A percentile compares a stretch with the other conserved stretches of the same genome.
phyloP scores from a whole-genome alignment of 148 eudicot genomes.

The Silene uniflora region DNA sequence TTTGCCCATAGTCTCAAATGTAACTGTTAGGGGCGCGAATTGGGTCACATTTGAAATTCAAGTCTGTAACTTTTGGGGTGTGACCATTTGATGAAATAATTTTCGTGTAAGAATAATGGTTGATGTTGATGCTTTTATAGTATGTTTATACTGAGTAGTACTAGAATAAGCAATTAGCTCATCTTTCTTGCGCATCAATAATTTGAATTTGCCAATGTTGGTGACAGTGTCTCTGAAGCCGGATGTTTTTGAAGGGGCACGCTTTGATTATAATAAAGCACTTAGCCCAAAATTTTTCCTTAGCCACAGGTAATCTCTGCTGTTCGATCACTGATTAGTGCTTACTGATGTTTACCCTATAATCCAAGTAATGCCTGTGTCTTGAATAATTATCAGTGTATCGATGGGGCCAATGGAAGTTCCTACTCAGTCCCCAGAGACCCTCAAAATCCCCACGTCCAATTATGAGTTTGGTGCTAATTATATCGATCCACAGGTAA shows the following conservation, averaged over 20 bases:
- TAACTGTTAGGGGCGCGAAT: too few species aligned
- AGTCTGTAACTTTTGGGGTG: background rate
- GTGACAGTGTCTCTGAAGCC: constrained; percentile 95
- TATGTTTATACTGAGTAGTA: background rate
- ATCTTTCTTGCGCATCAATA: background rate
- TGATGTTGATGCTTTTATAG: background rate
- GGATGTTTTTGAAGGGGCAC: constrained; percentile 91
- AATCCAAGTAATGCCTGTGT: constrained; percentile 2
- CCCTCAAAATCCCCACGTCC: constrained; percentile 87
- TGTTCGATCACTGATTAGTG: constrained; percentile 1
- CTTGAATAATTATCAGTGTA: constrained; percentile 44
- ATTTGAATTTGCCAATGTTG: constrained; percentile 15
- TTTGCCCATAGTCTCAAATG: too few species aligned
- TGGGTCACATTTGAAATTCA: too few species aligned
- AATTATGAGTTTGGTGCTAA: constrained; percentile 97
- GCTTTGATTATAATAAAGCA: constrained; percentile 86
- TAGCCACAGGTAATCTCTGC: constrained; percentile 69
- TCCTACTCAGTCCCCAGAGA: constrained; percentile 79
- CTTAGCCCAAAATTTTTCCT: constrained; percentile 77
- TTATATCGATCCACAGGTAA: constrained; percentile 78
- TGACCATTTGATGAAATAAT: background rate
- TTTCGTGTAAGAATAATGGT: background rate
- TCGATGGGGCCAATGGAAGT: constrained; percentile 94
- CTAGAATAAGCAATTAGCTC: background rate
- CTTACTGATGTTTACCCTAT: background rate